Evolutionary conservation across 2,329 filamentous ascomycete species (phyloP).

Genomic region (Aspergillus puulaauensis): DNA sequence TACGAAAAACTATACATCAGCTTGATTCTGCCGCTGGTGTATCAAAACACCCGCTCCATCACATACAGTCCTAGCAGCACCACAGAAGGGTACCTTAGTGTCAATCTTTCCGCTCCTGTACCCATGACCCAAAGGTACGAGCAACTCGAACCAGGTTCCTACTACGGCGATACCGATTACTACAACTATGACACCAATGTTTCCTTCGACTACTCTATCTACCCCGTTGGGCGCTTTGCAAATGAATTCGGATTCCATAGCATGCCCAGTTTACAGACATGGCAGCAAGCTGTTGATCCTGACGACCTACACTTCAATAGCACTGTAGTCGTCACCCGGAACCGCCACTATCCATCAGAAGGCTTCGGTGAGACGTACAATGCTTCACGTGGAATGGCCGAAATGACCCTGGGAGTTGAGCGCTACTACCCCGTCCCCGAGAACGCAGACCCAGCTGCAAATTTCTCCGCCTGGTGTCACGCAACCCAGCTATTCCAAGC

Average conservation of each 20-base stretch:
- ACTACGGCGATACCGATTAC: conserved; percentile 62
- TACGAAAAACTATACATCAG: conserved; percentile 61
- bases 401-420: conserved; percentile 60
- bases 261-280: conserved; percentile 61
- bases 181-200: conserved; percentile 58
- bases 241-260: conserved; percentile 65
- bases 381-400: conserved; percentile 40
- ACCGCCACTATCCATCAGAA: conserved; percentile 59
- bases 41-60: conserved; percentile 59
- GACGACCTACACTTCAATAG: conserved; percentile 59
- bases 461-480: conserved; percentile 63
- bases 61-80: conserved; percentile 62
- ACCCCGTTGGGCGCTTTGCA: conserved; percentile 60
- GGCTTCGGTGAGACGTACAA: conserved; percentile 44
- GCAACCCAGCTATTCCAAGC: conserved; percentile 66
- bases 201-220: conserved; percentile 56
- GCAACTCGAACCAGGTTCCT: conserved; percentile 51
- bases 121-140: conserved; percentile 59
- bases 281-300: conserved; percentile 54
- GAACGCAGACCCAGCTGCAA: conserved; percentile 53
- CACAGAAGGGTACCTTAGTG: conserved; percentile 56
- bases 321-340: conserved; percentile 54
- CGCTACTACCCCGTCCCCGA: conserved; percentile 58
- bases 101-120: conserved; percentile 54
- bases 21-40: conserved; percentile 56